phyloP scores from a whole-genome alignment of 2,329 filamentous ascomycete genomes.

The Colletotrichum chrysophilum region DNA sequence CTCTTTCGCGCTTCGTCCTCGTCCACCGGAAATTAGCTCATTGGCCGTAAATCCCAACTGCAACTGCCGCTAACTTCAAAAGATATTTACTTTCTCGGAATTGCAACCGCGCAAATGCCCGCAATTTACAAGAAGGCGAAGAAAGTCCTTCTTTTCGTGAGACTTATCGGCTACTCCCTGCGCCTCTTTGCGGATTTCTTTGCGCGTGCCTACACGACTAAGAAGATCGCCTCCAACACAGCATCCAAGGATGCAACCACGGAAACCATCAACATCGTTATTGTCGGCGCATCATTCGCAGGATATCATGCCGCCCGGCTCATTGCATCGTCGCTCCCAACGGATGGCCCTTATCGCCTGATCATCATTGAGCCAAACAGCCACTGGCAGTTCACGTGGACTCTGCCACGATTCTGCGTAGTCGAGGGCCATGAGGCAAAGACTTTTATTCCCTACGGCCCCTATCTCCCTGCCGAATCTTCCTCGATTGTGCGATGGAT shows the following conservation, averaged over 20 bases:
- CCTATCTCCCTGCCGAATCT: constrained; percentile 39
- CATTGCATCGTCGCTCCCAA: constrained; percentile 53
- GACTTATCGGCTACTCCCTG: constrained; percentile 31
- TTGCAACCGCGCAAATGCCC: not conserved
- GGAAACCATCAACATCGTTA: constrained; percentile 51
- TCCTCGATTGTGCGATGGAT: constrained; percentile 43
- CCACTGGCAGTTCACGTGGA: constrained; percentile 67
- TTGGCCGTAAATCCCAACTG: not conserved
- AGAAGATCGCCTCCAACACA: constrained; percentile 3
- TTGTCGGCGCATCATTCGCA: constrained; percentile 64
- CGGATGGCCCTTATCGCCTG: constrained; percentile 51
- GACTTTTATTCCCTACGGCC: constrained; percentile 65
- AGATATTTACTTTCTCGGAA: not conserved
- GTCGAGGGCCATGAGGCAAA: constrained; percentile 60
- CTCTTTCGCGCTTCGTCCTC: not conserved
- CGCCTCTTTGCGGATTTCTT: not conserved
- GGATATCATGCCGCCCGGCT: constrained; percentile 54
- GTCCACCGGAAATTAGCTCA: not conserved
- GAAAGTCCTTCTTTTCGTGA: constrained; percentile 33
- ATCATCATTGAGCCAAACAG: constrained; percentile 64
- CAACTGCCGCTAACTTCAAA: not conserved
- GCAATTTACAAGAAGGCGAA: constrained; percentile 27
- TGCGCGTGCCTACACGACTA: constrained; percentile 17
- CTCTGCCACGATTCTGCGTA: constrained; percentile 64
- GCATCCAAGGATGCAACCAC: constrained; percentile 13